Base-by-base conservation (phyloP, 305 asterid genomes). In the Lippia alba region DNA sequence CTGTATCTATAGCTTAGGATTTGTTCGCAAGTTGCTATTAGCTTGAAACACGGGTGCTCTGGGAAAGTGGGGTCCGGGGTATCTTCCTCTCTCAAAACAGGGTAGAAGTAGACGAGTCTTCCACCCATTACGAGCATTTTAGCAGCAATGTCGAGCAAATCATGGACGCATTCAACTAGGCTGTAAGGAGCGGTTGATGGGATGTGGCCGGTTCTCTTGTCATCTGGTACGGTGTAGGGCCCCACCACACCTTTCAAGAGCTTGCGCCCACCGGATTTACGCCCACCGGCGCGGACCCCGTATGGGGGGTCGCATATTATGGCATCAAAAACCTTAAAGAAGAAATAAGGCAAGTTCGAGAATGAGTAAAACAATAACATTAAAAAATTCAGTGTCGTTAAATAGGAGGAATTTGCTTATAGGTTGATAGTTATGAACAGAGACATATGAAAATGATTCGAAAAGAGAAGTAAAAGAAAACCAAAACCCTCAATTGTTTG, bases 221-320 rank as follows among this genome's bases (percentile, higher is more conserved):
- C 96, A 18, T 94, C 96, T 0, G 99, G 99, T 45, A 94, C 96
- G 0, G 89, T 88, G 67, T 94, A 94, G 44, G 99, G 99, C 40
- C 71, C 96, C 2, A 94, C 66, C 8, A 79, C 76, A 1, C 98
- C 99, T 86, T 94, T 94, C 73, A 94, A 73, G 66, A 94, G 96
- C 86, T 94, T 94, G 56, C 99, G 92, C 17, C 99, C 99, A 59
- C 99, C 99, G 51, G 99, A 94, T 81, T 94, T 94, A 60, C 98
- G 99, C 1, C 99, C 99, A 48, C 99, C 99, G 8, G 99, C 99
- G 64, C 99, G 97, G 53, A 94, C 99, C 20, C 99, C 99, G 3
- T 94, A 94, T 14, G 99, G 99, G 58, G 99, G 99, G 46, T 94
- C 99, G 39, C 99, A 94, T 74, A 94, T 92, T 75, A 94, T 90